These are phyloP conservation scores for Conoideocrella luteorostrata DNA, from an alignment of 2,329 filamentous ascomycete species.

Conservation along the genomic window DNA sequence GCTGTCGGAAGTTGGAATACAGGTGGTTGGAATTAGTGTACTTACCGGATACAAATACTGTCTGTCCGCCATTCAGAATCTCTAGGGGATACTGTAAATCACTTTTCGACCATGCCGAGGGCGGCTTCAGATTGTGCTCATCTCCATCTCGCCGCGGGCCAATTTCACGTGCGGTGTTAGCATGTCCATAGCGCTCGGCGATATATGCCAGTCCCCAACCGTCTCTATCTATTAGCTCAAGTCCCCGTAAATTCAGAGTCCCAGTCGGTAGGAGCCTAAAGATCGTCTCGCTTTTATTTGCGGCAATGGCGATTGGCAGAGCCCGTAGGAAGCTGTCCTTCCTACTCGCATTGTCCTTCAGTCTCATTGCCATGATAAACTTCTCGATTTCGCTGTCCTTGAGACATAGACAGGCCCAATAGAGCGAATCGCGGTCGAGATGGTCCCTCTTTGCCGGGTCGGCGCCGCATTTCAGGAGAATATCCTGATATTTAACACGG, in stretches of 20 bases:
- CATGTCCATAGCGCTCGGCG: neutral
- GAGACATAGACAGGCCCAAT: neutral
- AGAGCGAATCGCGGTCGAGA: neutral
- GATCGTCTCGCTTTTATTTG: too few species aligned
- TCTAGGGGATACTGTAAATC: neutral
- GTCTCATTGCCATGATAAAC: too few species aligned
- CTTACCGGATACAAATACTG: neutral
- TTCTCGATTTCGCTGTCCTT: neutral
- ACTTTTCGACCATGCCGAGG: neutral
- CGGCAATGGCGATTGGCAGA: neutral
- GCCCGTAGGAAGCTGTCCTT: neutral
- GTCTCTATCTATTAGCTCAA: too few species aligned
- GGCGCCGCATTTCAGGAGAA: neutral
- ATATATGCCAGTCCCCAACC: neutral
- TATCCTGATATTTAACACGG: neutral
- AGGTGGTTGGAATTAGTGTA: too few species aligned
- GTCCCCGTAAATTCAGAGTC: too few species aligned
- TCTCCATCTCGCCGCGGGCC: neutral
- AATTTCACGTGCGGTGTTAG: too few species aligned
- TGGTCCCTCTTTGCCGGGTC: neutral
- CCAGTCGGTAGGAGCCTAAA: too few species aligned
- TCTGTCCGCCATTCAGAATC: neutral
- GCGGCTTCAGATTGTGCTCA: neutral
- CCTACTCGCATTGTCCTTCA: too few species aligned
- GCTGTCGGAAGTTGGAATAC: too few species aligned